These are phyloP conservation scores for Xylariaceae sp. DNA, from an alignment of 2,329 filamentous ascomycete genomes.

Conservation along the genomic window DNA sequence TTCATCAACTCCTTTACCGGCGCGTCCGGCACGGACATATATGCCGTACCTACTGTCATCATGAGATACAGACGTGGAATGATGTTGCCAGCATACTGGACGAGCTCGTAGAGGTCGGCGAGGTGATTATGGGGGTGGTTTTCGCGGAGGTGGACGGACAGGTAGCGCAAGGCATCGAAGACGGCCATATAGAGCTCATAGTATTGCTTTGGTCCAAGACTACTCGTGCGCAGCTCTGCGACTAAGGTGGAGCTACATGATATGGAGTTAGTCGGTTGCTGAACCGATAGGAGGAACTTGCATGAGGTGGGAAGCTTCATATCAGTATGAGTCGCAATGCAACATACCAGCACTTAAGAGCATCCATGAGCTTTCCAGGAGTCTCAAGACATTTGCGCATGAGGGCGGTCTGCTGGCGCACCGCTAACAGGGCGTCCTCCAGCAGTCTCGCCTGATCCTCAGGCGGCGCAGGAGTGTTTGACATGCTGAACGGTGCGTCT, in stretches of 20 bases:
- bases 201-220: slow-evolving; percentile 97
- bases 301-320: neutral
- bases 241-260: slow-evolving; percentile 84
- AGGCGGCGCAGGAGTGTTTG: slow-evolving; percentile 61
- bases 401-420: slow-evolving; percentile 93
- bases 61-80: slow-evolving; percentile 95
- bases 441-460: slow-evolving; percentile 90
- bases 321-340: slow-evolving; percentile 1
- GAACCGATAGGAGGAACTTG: slow-evolving; percentile 23
- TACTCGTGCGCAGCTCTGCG: slow-evolving; percentile 96
- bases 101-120: slow-evolving; percentile 95
- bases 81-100: slow-evolving; percentile 98
- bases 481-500: slow-evolving; percentile 34
- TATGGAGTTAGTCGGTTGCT: slow-evolving; percentile 32
- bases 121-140: slow-evolving; percentile 98
- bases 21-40: slow-evolving; percentile 98
- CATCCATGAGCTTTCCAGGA: slow-evolving; percentile 98
- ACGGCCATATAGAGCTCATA: slow-evolving; percentile 99
- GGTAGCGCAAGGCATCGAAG: slow-evolving; percentile 94
- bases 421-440: slow-evolving; percentile 94
- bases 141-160: slow-evolving; percentile 94
- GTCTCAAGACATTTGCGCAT: slow-evolving; percentile 99
- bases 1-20: slow-evolving; percentile 99
- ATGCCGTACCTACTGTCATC: slow-evolving; percentile 98
- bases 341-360: slow-evolving; percentile 95